Base-by-base conservation (phyloP, 2,329 filamentous ascomycete genomes). In the Cercospora sp. region DNA sequence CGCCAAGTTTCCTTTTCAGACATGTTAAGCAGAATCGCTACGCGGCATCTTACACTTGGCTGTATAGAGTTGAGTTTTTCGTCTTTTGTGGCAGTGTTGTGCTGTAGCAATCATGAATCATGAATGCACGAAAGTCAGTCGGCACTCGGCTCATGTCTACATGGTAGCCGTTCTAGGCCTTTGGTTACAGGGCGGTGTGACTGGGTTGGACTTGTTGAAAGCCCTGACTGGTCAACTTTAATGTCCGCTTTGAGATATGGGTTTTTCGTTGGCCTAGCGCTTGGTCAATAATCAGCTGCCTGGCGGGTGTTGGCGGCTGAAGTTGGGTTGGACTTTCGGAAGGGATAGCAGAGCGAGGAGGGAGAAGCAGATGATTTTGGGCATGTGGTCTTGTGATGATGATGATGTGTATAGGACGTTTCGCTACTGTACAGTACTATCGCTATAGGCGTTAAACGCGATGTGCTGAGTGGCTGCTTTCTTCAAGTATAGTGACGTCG, bases 401-500 rank as follows among this genome's bases (percentile, higher is more conserved):
- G 21, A 21, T 21, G 49, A 16, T 16, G 49, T 53, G 26, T 28
- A 28, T n/a, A 13, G 49, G n/a, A 24, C 5, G 7, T 21, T 49
- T 10, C 49, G 21, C 13, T 40, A 40, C 16, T 40, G 37, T 40
- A 40, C 16, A 40, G 24, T 9, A 53, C 2, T 13, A 9, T 53
- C 8, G 49, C 49, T 62, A 62, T 51, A 51, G 37, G 37, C 60
- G 24, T 30, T 34, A 28, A 18, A 16, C 21, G 37, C 8, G 12
- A 21, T 16, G 37, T 37, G 37, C 37, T 43, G 30, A 43, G 32
- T 61, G 30, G 32, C 30, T 61, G 32, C 13, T 40, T 60, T 40
- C 32, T 21, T 24, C 28, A 49, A n/a, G 49, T 53, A 26, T 16
- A 51, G 60, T 62, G 60, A 62, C 60, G 60, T 62, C 28, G 32